Base-by-base conservation (phyloP, 257 asterid genomes). In the Jacaranda mimosifolia region DNA sequence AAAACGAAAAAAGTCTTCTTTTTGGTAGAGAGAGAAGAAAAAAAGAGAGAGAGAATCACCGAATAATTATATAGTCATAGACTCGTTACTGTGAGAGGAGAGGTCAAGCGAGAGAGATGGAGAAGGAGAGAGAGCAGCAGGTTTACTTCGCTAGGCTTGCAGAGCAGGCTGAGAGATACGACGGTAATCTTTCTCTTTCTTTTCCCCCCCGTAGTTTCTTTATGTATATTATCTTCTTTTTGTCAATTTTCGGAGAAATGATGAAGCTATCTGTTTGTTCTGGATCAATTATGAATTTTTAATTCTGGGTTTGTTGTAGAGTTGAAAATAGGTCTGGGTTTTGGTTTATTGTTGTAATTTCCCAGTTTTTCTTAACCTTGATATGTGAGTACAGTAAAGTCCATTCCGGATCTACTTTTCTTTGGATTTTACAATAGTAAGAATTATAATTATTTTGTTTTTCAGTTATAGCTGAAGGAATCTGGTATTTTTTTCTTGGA, bases 91-190 rank as follows among this genome's bases (percentile, higher is more conserved):
- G 59, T 32, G 60, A 19, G 21, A 63, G 52, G n/a, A 38, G 74
- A 46, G 38, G 55, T n/a, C 73, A 42, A 62, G 81, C 58, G 82
- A 73, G 73, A 79, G 81, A 73, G 40, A 90, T 88, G 96, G 94
- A 89, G 89, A 83, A 85, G 71, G 94, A 87, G 84, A 89, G 94
- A 77, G 87, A 83, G 79, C 83, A 82, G 72, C 91, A 81, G 43
- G 88, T 91, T 58, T 91, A 89, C 91, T 74, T 89, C 83, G 94
- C 94, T 60, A 87, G 92, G 83, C 86, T 91, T 57, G 92, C 94
- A 1, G 94, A 91, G 85, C 94, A 91, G 77, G 94, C 97, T 52
- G 97, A 91, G 67, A 80, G 94, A 86, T 91, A 91, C 62, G 97
- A 91, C 81, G 97, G 97, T 91, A 82, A 65, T 55, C 40, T 52